Conservation (phyloP, 345 rosid species). For the Excoecaria cochinchinensis region DNA sequence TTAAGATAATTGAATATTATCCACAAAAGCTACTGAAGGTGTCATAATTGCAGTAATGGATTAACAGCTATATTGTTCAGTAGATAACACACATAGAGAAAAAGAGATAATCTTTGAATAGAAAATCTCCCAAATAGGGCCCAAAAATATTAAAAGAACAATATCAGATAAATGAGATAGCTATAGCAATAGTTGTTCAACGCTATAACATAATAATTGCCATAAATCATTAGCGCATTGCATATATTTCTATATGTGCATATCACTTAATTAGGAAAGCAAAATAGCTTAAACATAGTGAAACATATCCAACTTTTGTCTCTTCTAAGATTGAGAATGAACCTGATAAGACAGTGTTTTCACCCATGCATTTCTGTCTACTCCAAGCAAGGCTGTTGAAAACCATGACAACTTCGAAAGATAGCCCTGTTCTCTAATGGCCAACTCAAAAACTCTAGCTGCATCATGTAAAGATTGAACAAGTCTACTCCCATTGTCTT, state of each 20-base stretch:
- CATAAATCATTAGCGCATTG: background rate
- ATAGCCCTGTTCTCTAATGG: constrained; percentile 54
- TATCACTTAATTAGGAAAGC: background rate
- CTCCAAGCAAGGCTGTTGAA: constrained; percentile 84
- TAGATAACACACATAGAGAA: too few relatives aligned
- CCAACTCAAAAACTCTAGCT: constrained; percentile 81
- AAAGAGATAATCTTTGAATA: background rate
- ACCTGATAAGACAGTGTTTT: constrained; percentile 95
- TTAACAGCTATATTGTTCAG: background rate
- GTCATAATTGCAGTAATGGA: background rate
- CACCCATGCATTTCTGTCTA: constrained; percentile 80
- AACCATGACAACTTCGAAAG: constrained; percentile 71
- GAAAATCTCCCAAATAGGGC: background rate
- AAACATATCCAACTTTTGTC: background rate
- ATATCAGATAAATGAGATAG: background rate
- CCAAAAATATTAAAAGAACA: too few relatives aligned
- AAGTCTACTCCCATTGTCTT: constrained; percentile 68
- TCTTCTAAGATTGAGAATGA: constrained; percentile 10
- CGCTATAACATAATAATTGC: background rate
- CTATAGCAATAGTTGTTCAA: background rate
- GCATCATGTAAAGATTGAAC: constrained; percentile 83
- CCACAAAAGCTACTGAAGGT: background rate
- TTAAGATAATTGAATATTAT: too few relatives aligned
- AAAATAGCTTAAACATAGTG: background rate
- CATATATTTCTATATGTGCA: background rate